Base-by-base conservation (phyloP, 495 filamentous ascomycete species). In the Talaromyces liani region DNA sequence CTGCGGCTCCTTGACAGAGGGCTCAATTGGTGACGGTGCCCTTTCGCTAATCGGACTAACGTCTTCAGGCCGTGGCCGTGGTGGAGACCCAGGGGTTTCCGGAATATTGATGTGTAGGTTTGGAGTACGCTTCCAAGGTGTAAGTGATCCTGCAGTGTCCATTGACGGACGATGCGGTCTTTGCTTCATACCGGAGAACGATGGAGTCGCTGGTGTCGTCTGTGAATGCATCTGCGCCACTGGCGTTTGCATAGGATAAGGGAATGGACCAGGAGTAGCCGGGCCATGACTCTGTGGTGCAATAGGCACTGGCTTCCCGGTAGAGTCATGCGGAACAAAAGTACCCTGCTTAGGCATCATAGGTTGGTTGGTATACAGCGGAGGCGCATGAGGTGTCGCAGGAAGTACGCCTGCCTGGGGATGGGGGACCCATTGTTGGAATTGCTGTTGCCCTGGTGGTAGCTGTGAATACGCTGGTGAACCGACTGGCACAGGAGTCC, bases 1-100 rank as follows among this genome's bases (percentile, higher is more conserved):
- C 20, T 66, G 69, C 12, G 59, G 65, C 7, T 71, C 69, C n/a
- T 74, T 73, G n/a, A 67, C 66, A 3, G 76, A 72, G 10, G 71
- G 71, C 22, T 77, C 75, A 55, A 71, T 60, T 2, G 77, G 75
- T 14, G 80, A 83, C 25, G 72, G 72, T 6, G 72, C 78, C 39
- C 69, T 73, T 20, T 84, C 81, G 61, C 82, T 84, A 57, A 84
- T 81, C 0, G 82, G 82, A 68, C 82, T 84, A 7, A 84, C 75
- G 63, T 81, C 80, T 47, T 79, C 80, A 9, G 74, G 78, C 6
- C 71, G 71, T 61, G 82, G 82, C 4, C 79, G 74, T 58, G 72
- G 68, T 6, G 82, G 81, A 24, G 82, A 82, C 27, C 69, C 68
- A 33, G 79, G 77, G 8, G 79, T 78, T 4, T 71, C 60, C 4